Evolutionary conservation across 192 early-diverging fungal species (phyloP).

Genomic region (Obelidium mucronatum): DNA sequence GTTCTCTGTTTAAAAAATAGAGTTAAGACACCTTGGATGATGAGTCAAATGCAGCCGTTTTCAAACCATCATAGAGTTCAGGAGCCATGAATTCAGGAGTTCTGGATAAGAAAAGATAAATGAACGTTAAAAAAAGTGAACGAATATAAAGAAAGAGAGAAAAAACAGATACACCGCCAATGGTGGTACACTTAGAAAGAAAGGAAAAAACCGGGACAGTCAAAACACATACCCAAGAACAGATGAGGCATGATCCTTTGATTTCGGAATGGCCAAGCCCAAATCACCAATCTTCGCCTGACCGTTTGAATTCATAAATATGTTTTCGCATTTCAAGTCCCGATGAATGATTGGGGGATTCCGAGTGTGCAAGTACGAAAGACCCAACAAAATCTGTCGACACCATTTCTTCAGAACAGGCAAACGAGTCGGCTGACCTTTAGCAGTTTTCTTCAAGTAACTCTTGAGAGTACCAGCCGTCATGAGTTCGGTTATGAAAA

Average conservation of each 20-base stretch:
- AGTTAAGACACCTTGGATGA: background rate
- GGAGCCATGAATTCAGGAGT: conserved; percentile 93
- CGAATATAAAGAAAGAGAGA: background rate
- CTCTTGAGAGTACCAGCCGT: conserved; percentile 82
- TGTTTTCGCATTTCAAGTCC: conserved; percentile 72
- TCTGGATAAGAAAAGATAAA: conserved; percentile 35
- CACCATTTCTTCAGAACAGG: conserved; percentile 83
- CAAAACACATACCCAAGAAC: conserved; percentile 62
- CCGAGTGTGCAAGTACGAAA: conserved; percentile 80
- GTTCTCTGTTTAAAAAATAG: conserved; percentile 47
- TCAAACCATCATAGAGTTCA: conserved; percentile 79
- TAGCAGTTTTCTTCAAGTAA: conserved; percentile 74
- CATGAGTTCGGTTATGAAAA: conserved; percentile 92
- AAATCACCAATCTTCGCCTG: conserved; percentile 90
- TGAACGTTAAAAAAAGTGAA: background rate
- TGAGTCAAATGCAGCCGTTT: background rate
- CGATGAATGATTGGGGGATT: conserved; percentile 86
- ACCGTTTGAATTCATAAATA: conserved; percentile 91
- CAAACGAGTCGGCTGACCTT: conserved; percentile 66
- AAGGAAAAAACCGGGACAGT: background rate
- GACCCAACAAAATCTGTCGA: conserved; percentile 79
- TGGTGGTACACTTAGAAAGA: background rate
- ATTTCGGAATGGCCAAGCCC: conserved; percentile 74
- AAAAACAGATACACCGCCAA: too few relatives aligned
- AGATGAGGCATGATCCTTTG: conserved; percentile 71